phyloP scores from a whole-genome alignment of 345 rosid genomes.

The Moricandia moricandioides region DNA sequence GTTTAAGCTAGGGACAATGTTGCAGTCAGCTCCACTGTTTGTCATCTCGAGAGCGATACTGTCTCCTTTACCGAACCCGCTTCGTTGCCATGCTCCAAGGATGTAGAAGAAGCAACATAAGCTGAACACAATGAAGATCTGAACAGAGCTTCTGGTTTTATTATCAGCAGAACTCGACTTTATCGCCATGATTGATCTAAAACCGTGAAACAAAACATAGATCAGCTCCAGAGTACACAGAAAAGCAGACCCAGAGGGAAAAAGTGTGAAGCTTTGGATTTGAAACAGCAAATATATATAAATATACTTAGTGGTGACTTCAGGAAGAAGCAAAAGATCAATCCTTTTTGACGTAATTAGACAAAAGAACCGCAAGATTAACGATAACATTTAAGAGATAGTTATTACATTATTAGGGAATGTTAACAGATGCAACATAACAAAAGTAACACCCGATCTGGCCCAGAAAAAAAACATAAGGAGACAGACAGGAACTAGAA shows the following conservation, averaged over 20 bases:
- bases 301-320: constrained; percentile 13
- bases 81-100: constrained; percentile 94
- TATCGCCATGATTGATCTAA: constrained; percentile 66
- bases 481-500: neutral
- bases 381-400: neutral
- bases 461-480: constrained; percentile 1
- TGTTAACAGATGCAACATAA: constrained; percentile 16
- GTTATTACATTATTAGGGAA: neutral
- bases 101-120: constrained; percentile 89
- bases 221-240: constrained; percentile 10
- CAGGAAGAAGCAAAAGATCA: neutral
- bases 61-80: constrained; percentile 98
- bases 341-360: neutral
- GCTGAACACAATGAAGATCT: constrained; percentile 75
- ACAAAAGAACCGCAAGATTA: neutral
- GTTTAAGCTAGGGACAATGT: constrained; percentile 60
- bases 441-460: constrained; percentile 11
- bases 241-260: neutral
- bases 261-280: constrained; percentile 20
- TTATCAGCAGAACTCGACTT: constrained; percentile 69
- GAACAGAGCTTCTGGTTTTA: constrained; percentile 83
- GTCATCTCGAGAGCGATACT: constrained; percentile 86
- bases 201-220: neutral
- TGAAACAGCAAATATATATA: neutral
- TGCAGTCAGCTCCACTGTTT: constrained; percentile 78